Evolutionary conservation across 306 rosid genomes (phyloP), one percentile per base, ranked within the genome.

Genomic region (Ceratonia siliqua): DNA sequence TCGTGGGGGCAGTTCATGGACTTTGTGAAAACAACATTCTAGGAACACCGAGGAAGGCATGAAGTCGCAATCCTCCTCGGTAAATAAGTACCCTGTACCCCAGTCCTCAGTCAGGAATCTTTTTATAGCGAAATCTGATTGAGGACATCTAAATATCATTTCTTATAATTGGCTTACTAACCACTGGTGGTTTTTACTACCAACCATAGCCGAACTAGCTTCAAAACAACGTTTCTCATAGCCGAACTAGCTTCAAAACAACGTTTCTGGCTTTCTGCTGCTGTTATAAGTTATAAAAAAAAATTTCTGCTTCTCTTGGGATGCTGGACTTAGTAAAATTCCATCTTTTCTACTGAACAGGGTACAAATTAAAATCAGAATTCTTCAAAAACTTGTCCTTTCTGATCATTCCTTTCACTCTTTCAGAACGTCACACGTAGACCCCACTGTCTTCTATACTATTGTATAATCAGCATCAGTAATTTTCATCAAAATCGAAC

Each of bases 1-100:
- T 46, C 62, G 88, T 84, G 90, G 88, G 83, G 85, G 55, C 83
- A 72, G 62, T 67, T 72, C 85, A 75, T 71, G 78, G 85, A 73
- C 84, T 81, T 78, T 76, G 77, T 18, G 81, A 81, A 82, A 82
- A 81, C 87, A 62, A 56, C 70, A 55, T 58, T 66, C 53, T 65
- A 76, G 84, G 73, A 64, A 75, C 63, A 70, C 57, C 63, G 66
- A 78, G 74, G 80, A 70, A 63, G 83, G 78, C 81, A 74, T 68
- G 81, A 62, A 35, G 77, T 79, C 78, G 50, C 68, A 66, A 75
- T 67, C 72, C 33, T 73, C 49, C 74, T 74, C 30, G 74, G 45
- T 68, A n/a, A n/a, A n/a, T n/a, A n/a, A n/a, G n/a, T n/a, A n/a
- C n/a, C n/a, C n/a, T n/a, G n/a, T n/a, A n/a, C 28, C 49, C 21